Evolutionary conservation across 108 stramenopile genomes (phyloP), one percentile per base, ranked within the genome.

Genomic region (Cyclotella baltica): DNA sequence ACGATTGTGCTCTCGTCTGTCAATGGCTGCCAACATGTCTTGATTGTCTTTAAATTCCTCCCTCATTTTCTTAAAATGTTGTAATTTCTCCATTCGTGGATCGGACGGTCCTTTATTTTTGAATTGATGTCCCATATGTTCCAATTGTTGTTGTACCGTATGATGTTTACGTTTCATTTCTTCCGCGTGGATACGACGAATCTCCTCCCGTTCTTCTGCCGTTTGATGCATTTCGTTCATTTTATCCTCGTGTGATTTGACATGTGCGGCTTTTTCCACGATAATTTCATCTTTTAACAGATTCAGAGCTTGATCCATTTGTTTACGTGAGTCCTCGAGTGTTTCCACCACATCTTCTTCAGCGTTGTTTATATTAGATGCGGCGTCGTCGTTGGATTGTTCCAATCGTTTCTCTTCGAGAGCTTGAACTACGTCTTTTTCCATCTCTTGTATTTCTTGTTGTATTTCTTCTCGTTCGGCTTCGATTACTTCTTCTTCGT

Each of bases 361-460:
- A 0, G 73, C 80, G n/a, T 72, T 64, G 37, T 66, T 71, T n/a
- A 78, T 65, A 23, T 47, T 63, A 15, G 52, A 25, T 4, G 28
- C 57, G n/a, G 34, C 22, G n/a, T 47, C 67, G 28, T 78, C 64
- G 10, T 52, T 4, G n/a, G 51, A 20, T 6, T 29, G 63, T 57
- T 81, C 73, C 16, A 67, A 43, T 8, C 80, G 67, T 28, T 75
- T 75, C 30, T 81, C 80, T 52, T 81, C 80, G 50, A 81, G 37
- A 0, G 80, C 80, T 23, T 55, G 48, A 27, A 81, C 62, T 9
- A 50, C 80, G 58, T 81, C 80, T 51, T 65, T 20, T 50, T 81
- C 80, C 8, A 69, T 73, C n/a, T 23, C 16, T 22, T 75, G 69
- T 34, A 81, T 57, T 53, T 64, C 73, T 19, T 56, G 4, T 31